Base-by-base conservation (phyloP, 1,284 basidiomycete species). In the Lentinula novae-zelandiae region DNA sequence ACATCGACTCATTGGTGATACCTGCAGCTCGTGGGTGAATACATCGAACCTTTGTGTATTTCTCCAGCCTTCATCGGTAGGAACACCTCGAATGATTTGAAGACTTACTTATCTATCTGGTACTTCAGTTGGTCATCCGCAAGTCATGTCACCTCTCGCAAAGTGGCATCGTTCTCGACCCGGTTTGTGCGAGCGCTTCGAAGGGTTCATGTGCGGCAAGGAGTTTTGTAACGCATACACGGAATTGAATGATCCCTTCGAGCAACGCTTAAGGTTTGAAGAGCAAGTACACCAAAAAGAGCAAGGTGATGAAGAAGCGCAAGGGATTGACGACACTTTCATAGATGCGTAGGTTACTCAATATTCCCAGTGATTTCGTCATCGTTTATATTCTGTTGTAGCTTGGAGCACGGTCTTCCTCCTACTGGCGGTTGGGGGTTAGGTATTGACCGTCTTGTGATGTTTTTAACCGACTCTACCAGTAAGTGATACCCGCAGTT, bases 211-310 rank as follows among this genome's bases (percentile, higher is more conserved):
- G 80, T 97, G 95, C 55, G 95, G 95, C 66, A 98, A 98, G 84
- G 96, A 98, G 78, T 91, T 98, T 75, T 96, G 93, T 80, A 97
- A 97, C 70, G 94, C 95, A 40, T 97, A 99, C 76, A 99, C 96
- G 46, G 96, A 99, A 83, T 86, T 99, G 82, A 98, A 97, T 78
- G 95, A 97, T 77, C 95, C 95, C 1, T 97, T 97, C 73, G 95
- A 98, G 74, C 96, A 99, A 78, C 84, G 95, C 27, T 81, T 95
- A 69, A 88, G 96, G 68, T 99, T 99, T 77, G 94, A 97, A 76
- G 96, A 99, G 76, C 93, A 96, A 82, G 83, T 84, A 15, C 83
- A 87, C 69, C 96, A 99, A 78, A 98, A 98, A 87, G 94, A 95
- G 62, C 87, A 90, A 63, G 96, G 96, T 63, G 96, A 99, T 71